phyloP scores from a whole-genome alignment of 2,329 filamentous ascomycete species.

The Aspergillus sp. region DNA sequence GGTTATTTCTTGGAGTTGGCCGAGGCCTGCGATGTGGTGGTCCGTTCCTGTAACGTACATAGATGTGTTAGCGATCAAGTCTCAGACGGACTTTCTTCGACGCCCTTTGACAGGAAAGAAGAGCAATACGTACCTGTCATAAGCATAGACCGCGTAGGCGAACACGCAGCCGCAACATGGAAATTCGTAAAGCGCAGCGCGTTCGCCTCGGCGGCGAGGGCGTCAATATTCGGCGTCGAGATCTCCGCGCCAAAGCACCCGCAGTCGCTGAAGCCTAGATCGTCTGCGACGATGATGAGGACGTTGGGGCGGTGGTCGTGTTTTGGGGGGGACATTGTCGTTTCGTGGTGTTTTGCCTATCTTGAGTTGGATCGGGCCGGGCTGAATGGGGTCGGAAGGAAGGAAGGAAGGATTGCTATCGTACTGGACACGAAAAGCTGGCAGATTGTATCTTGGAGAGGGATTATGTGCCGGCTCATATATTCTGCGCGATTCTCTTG shows the following conservation, averaged over 20 bases:
- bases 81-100: conserved; percentile 34
- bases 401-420: no score
- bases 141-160: conserved; percentile 32
- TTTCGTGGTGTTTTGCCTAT: no score
- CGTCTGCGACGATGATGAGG: conserved; percentile 62
- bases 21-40: conserved; percentile 59
- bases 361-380: no score
- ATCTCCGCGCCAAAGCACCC: conserved; percentile 65
- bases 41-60: conserved; percentile 71
- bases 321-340: neutral
- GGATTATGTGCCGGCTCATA: no score
- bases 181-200: conserved; percentile 68
- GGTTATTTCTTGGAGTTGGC: conserved; percentile 63
- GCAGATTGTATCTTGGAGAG: no score
- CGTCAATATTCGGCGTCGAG: conserved; percentile 62
- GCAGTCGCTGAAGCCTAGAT: conserved; percentile 65
- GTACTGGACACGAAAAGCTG: no score
- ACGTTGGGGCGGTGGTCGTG: conserved; percentile 54
- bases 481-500: neutral
- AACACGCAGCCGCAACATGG: conserved; percentile 68
- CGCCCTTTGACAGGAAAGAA: no score
- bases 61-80: conserved; percentile 43
- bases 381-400: no score
- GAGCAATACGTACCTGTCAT: conserved; percentile 40
- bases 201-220: conserved; percentile 47